Evolutionary conservation across 148 eudicot genomes (phyloP).

Genomic region (Chenopodium quinoa): DNA sequence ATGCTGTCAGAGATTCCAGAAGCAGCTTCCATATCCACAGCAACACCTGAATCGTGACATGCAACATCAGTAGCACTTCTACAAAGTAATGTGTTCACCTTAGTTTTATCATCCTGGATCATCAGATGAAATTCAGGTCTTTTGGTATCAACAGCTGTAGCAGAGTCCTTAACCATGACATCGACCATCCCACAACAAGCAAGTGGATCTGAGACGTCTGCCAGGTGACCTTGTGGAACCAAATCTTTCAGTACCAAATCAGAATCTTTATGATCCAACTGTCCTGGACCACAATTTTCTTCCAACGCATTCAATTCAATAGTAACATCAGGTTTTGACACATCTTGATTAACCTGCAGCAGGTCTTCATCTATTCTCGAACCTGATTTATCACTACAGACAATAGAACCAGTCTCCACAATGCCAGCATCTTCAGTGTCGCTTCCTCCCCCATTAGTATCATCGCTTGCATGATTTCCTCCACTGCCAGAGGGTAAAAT

Average conservation of each 20-base stretch:
- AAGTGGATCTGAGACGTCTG: conserved; percentile 21
- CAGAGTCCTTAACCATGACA: conserved; percentile 12
- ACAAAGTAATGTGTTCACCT: conserved; percentile 16
- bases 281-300: conserved; percentile 27
- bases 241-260: conserved; percentile 23
- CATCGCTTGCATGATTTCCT: conserved; percentile 32
- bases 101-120: conserved; percentile 14
- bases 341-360: conserved; percentile 32
- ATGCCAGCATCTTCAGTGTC: conserved; percentile 64
- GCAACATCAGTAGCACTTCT: background rate
- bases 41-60: conserved; percentile 15
- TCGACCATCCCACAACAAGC: conserved; percentile 30
- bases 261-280: conserved; percentile 24
- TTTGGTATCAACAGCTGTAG: conserved; percentile 6
- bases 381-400: conserved; percentile 50
- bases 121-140: background rate
- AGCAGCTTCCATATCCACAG: conserved; percentile 17
- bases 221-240: conserved; percentile 22
- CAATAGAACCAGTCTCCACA: conserved; percentile 46
- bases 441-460: conserved; percentile 53
- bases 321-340: conserved; percentile 31
- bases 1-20: conserved; percentile 21
- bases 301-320: conserved; percentile 28
- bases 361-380: conserved; percentile 51
- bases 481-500: conserved; percentile 30